Conservation (phyloP, 306 rosid genomes). For the Inga oerstediana region DNA sequence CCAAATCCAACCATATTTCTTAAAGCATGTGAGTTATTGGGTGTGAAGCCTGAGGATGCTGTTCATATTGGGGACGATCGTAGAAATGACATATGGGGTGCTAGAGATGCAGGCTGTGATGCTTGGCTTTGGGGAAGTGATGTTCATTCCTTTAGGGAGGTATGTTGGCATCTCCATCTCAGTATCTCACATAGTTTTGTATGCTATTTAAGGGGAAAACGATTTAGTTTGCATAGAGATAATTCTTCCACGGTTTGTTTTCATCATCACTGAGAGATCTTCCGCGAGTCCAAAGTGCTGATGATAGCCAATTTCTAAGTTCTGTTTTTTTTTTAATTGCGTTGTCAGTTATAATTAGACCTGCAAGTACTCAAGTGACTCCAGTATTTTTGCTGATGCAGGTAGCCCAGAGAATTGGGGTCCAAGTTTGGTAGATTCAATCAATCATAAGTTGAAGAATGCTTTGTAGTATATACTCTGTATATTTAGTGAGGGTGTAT, state of each 20-base stretch:
- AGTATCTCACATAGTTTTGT: background rate
- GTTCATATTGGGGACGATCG: slow-evolving; percentile 97
- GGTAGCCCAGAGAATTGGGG: slow-evolving; percentile 83
- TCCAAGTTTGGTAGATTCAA: slow-evolving; percentile 42
- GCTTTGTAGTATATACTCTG: background rate
- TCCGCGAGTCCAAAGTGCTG: background rate
- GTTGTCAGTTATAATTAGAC: background rate
- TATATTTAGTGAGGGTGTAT: background rate
- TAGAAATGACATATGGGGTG: slow-evolving; percentile 96
- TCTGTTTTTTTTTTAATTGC: background rate
- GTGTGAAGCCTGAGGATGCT: slow-evolving; percentile 87
- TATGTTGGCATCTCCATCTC: slow-evolving; percentile 35
- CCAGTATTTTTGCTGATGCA: slow-evolving; percentile 43
- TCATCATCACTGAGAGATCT: background rate
- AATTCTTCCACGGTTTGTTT: background rate
- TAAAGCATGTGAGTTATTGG: slow-evolving; percentile 88
- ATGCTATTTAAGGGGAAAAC: background rate
- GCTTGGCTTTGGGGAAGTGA: slow-evolving; percentile 99
- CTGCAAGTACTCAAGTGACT: background rate
- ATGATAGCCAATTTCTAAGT: background rate
- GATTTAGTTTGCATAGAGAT: background rate
- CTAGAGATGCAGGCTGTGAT: slow-evolving; percentile 99
- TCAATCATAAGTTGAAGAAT: slow-evolving; percentile 36
- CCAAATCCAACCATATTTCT: slow-evolving; percentile 99
- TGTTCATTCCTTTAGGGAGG: slow-evolving; percentile 93